Conservation (phyloP, 2,329 filamentous ascomycete genomes). For the Paraconiothyrium brasiliense region DNA sequence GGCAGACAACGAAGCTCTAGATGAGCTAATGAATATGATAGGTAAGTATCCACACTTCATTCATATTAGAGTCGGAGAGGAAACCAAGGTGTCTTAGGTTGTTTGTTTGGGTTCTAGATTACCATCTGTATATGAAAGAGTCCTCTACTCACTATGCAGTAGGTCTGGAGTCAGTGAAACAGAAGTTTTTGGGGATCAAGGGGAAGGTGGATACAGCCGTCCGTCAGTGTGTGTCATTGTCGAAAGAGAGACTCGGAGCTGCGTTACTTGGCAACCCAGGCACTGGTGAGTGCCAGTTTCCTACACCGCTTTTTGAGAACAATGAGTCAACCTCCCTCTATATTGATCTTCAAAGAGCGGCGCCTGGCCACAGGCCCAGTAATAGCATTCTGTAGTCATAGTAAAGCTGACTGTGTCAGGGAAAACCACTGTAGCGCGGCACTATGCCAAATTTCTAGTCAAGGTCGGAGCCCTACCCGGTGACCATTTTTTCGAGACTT, state of each 20-base stretch:
- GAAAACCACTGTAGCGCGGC: slow-evolving; percentile 78
- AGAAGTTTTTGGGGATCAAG: slow-evolving; percentile 70
- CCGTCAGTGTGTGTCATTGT: slow-evolving; percentile 66
- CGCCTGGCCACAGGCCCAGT: not conserved
- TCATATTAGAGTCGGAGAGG: too few species aligned
- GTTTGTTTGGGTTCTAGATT: too few species aligned
- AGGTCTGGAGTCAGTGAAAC: slow-evolving; percentile 72
- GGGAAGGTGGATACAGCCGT: slow-evolving; percentile 67
- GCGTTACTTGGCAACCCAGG: slow-evolving; percentile 77
- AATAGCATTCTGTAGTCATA: not conserved
- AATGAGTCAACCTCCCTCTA: too few species aligned
- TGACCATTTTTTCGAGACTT: slow-evolving; percentile 69
- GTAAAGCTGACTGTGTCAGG: slow-evolving; percentile 43
- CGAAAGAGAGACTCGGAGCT: slow-evolving; percentile 68
- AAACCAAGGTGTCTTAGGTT: too few species aligned
- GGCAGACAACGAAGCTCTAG: slow-evolving; percentile 63
- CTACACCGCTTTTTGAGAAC: too few species aligned
- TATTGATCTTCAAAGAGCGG: too few species aligned
- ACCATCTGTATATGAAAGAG: too few species aligned
- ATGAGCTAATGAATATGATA: slow-evolving; percentile 74
- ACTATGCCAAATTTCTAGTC: slow-evolving; percentile 73
- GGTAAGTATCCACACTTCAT: slow-evolving; percentile 49
- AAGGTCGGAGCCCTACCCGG: slow-evolving; percentile 71
- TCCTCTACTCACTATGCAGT: not conserved
- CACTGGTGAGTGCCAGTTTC: slow-evolving; percentile 62